Evolutionary conservation across 148 eudicot genomes (phyloP).

Genomic region (Silene conica): DNA sequence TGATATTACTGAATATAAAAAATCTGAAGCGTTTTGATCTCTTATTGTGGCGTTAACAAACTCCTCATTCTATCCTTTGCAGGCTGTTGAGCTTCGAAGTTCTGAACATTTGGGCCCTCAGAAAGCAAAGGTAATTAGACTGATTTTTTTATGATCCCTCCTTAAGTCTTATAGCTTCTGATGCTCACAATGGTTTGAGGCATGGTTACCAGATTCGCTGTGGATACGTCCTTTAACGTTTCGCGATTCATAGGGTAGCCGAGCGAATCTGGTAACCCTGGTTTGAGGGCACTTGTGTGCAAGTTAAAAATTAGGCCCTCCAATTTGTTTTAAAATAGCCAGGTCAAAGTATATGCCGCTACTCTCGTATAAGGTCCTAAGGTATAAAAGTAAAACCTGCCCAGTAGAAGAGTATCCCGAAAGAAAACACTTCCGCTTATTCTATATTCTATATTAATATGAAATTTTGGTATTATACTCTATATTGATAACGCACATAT

Average conservation of each 20-base stretch:
- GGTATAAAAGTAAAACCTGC: not conserved
- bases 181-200: not conserved
- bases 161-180: not conserved
- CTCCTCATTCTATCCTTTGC: constrained; percentile 16
- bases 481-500: too few relatives aligned
- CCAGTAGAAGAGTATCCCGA: not conserved
- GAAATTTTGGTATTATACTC: too few relatives aligned
- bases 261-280: too few relatives aligned
- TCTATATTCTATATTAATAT: too few relatives aligned
- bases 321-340: not conserved
- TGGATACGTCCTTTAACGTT: too few relatives aligned
- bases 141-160: not conserved
- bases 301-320: not conserved
- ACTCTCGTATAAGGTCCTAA: not conserved
- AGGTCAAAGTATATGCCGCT: not conserved
- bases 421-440: too few relatives aligned
- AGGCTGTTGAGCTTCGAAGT: constrained; percentile 87
- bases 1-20: not conserved
- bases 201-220: too few relatives aligned
- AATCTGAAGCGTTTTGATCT: not conserved
- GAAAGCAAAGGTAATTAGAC: constrained; percentile 46
- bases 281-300: not conserved
- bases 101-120: constrained; percentile 47
- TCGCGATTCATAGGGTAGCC: too few relatives aligned
- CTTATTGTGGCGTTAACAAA: not conserved